phyloP scores from a whole-genome alignment of 805 yeast genomes.

The Yarrowia sp. region DNA sequence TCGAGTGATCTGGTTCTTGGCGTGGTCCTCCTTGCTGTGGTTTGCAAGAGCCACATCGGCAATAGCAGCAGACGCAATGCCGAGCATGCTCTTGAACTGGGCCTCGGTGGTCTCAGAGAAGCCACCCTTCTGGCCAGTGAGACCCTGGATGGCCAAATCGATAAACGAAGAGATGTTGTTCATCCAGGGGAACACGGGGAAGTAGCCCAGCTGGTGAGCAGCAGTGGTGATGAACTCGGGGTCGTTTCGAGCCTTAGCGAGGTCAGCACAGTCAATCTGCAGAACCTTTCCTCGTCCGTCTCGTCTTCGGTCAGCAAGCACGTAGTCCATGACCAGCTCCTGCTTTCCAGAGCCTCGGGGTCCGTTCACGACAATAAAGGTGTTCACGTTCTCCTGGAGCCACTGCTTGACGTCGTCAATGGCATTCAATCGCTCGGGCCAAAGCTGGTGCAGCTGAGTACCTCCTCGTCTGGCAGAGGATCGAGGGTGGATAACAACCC shows the following conservation, averaged over 20 bases:
- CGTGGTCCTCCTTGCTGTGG: constrained; percentile 13
- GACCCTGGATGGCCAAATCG: constrained; percentile 83
- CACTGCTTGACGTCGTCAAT: constrained; percentile 69
- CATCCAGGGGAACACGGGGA: constrained; percentile 92
- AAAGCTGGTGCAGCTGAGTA: constrained; percentile 39
- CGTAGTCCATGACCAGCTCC: constrained; percentile 68
- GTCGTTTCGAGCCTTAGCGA: constrained; percentile 74
- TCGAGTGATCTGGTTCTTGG: constrained; percentile 2
- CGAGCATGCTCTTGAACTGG: constrained; percentile 76
- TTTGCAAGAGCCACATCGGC: constrained; percentile 52
- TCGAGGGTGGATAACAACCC: constrained; percentile 17
- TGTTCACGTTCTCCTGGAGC: constrained; percentile 84
- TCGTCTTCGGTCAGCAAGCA: constrained; percentile 54
- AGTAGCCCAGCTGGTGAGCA: constrained; percentile 81
- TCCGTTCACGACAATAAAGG: constrained; percentile 86
- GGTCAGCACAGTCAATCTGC: constrained; percentile 72
- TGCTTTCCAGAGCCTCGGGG: constrained; percentile 95
- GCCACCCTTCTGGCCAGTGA: constrained; percentile 93
- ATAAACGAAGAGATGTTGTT: constrained; percentile 72
- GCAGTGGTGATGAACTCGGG: constrained; percentile 61
- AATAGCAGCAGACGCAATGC: constrained; percentile 69
- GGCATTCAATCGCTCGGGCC: constrained; percentile 71
- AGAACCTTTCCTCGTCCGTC: constrained; percentile 42
- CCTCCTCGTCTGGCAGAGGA: neutral
- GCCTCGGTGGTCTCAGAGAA: constrained; percentile 77